Evolutionary conservation across 179 eudicot genomes (phyloP), one percentile per base, ranked within the genome.

Genomic region (Beta macrorhiza): DNA sequence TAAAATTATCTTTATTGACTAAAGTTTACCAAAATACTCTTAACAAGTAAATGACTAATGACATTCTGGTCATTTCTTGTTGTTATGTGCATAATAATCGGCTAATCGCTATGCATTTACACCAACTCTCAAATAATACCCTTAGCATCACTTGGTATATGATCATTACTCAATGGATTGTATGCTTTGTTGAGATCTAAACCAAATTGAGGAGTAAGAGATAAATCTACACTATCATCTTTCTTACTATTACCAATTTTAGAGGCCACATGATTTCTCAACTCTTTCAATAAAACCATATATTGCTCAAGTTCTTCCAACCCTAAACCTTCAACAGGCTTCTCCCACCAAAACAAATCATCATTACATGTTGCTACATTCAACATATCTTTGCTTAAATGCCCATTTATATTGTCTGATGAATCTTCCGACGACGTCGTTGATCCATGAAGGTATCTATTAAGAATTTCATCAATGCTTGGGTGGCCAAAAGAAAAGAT

Each of bases 301-400:
- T 55, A 76, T 13, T 59, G 16, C 62, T 76, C 76, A n/a, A 82
- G 68, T 9, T 82, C 81, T 0, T 51, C 74, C 17, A 82, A 72
- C 51, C 77, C 81, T 0, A 82, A 5, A 5, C 74, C 62, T 5
- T 77, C 81, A 16, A 77, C 22, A 0, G 81, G 20, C 52, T 51
- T 20, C 6, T 82, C 81, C 84, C 81, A 82, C 84, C 77, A 71
- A 61, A n/a, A 77, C 25, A 45, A 42, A 13, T 29, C 22, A 16
- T 73, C 1, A n/a, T 19, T 57, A 47, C 25, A 70, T 4, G 53
- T 70, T 42, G 52, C 5, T 14, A 0, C 77, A 22, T 53, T 29
- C 62, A 73, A 52, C 67, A 17, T 58, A 55, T 59, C 79, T 45
- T 76, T n/a, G 19, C 19, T 8, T 11, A 58, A 7, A 0, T 29